These are phyloP conservation scores for Mrakia frigida DNA, from an alignment of 768 basidiomycete species.

Conservation along the genomic window DNA sequence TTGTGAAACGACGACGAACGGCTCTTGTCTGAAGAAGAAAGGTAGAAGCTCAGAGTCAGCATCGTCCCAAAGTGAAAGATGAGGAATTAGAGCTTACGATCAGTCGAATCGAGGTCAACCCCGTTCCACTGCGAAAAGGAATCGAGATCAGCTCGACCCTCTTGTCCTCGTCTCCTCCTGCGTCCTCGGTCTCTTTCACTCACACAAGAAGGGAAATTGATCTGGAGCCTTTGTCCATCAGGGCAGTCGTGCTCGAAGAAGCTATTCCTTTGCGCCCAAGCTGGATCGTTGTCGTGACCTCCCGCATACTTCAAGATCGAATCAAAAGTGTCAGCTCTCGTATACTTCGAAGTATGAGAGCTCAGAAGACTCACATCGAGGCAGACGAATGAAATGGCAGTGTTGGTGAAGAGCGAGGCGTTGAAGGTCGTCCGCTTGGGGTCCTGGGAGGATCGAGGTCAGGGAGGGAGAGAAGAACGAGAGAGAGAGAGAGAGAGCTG, in stretches of 20 bases:
- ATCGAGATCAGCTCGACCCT: too few species aligned
- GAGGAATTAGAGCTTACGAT: slow-evolving; percentile 41
- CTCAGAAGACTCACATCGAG: slow-evolving; percentile 41
- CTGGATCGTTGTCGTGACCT: not conserved
- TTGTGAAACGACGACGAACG: not conserved
- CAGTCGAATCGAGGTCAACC: slow-evolving; percentile 43
- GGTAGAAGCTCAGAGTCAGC: not conserved
- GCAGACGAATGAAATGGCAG: slow-evolving; percentile 48
- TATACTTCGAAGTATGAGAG: not conserved
- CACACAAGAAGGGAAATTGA: slow-evolving; percentile 42
- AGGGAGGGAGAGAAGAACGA: not conserved
- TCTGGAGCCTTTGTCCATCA: slow-evolving; percentile 44
- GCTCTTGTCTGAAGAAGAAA: not conserved
- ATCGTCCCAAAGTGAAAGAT: not conserved
- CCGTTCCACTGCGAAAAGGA: slow-evolving; percentile 41
- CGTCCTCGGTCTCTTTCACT: too few species aligned
- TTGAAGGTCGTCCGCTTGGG: slow-evolving; percentile 52
- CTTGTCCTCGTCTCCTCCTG: too few species aligned
- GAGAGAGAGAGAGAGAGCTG: not conserved
- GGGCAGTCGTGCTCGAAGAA: slow-evolving; percentile 47
- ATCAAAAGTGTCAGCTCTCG: slow-evolving; percentile 39
- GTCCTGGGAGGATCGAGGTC: slow-evolving; percentile 28
- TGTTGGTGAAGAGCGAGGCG: slow-evolving; percentile 46
- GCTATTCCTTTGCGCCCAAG: not conserved
- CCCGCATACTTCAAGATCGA: not conserved